phyloP scores from a whole-genome alignment of 2,329 filamentous ascomycete genomes.

The Pseudogymnoascus sp. region DNA sequence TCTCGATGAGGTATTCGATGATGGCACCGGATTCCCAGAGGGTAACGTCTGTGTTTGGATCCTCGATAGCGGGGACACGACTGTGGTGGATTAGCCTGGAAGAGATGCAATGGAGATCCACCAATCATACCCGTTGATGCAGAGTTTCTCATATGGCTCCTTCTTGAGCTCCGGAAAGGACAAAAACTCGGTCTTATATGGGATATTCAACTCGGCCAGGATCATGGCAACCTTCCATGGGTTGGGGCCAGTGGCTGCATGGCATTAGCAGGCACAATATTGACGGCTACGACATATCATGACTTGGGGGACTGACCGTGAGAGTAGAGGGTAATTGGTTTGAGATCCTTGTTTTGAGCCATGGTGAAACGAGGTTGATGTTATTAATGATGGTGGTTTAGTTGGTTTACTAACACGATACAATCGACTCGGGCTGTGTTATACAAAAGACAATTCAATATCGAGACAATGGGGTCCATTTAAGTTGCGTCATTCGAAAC shows the following conservation, averaged over 20 bases:
- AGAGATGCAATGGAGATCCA: slow-evolving; percentile 6
- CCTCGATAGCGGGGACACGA: slow-evolving; percentile 24
- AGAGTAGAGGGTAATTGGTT: slow-evolving; percentile 10
- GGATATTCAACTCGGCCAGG: slow-evolving; percentile 20
- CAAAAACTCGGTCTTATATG: slow-evolving; percentile 9
- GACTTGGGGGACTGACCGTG: not conserved
- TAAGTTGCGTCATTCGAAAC: not conserved
- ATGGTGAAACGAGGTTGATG: not conserved
- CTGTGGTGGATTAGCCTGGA: not conserved
- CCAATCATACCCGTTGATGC: slow-evolving; percentile 19
- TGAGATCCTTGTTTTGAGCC: slow-evolving; percentile 3
- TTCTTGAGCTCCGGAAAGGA: slow-evolving; percentile 32
- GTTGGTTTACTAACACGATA: not conserved
- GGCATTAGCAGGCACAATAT: not conserved
- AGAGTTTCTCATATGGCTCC: slow-evolving; percentile 28
- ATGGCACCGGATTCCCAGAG: slow-evolving; percentile 40
- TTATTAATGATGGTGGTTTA: not conserved
- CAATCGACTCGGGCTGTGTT: not conserved
- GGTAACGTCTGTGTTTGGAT: slow-evolving; percentile 35
- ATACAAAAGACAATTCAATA: not conserved
- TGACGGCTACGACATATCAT: not conserved
- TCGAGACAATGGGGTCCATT: not conserved
- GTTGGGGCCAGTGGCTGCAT: not conserved
- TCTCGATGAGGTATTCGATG: slow-evolving; percentile 35
- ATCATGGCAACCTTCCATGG: slow-evolving; percentile 20